Percentiles rank a stretch among this genome's conserved stretches.
These are phyloP conservation scores for Colletotrichum costaricense DNA, from an alignment of 2,329 filamentous ascomycete species.

Conservation along the genomic window DNA sequence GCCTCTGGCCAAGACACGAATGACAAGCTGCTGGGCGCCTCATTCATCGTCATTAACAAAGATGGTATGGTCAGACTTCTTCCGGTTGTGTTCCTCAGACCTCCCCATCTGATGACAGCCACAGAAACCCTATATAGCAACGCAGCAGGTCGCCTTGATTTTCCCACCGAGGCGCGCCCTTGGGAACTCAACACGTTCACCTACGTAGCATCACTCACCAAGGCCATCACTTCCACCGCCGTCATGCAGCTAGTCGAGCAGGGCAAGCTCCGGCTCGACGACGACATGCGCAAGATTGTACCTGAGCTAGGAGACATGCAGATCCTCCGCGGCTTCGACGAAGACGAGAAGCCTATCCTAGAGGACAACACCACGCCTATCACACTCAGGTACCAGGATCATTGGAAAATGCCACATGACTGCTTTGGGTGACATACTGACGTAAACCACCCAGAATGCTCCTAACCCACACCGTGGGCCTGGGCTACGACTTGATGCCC, in stretches of 20 bases:
- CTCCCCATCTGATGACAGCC: neutral
- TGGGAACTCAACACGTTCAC: constrained; percentile 49
- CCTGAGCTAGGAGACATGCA: constrained; percentile 48
- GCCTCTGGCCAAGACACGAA: constrained; percentile 42
- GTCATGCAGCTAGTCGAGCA: constrained; percentile 54
- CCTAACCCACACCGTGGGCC: constrained; percentile 61
- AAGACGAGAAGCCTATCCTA: constrained; percentile 48
- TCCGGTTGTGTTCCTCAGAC: neutral
- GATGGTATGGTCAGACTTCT: constrained; percentile 46
- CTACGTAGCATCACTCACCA: constrained; percentile 56
- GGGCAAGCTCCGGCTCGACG: constrained; percentile 48
- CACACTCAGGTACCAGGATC: constrained; percentile 47
- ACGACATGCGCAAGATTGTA: constrained; percentile 47
- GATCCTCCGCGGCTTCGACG: constrained; percentile 52
- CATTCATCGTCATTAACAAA: constrained; percentile 48
- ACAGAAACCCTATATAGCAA: constrained; percentile 49
- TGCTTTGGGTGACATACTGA: neutral
- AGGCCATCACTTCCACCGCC: constrained; percentile 51
- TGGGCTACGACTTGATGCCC: constrained; percentile 55
- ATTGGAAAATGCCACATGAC: no score
- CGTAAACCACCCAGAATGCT: constrained; percentile 45
- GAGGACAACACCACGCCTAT: constrained; percentile 50
- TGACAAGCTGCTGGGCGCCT: constrained; percentile 49
- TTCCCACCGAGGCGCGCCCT: constrained; percentile 41
- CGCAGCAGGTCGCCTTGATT: constrained; percentile 48